These are phyloP conservation scores for Cutaneotrichosporon cyanovorans DNA, from an alignment of 1,284 basidiomycete genomes.

Conservation along the genomic window DNA sequence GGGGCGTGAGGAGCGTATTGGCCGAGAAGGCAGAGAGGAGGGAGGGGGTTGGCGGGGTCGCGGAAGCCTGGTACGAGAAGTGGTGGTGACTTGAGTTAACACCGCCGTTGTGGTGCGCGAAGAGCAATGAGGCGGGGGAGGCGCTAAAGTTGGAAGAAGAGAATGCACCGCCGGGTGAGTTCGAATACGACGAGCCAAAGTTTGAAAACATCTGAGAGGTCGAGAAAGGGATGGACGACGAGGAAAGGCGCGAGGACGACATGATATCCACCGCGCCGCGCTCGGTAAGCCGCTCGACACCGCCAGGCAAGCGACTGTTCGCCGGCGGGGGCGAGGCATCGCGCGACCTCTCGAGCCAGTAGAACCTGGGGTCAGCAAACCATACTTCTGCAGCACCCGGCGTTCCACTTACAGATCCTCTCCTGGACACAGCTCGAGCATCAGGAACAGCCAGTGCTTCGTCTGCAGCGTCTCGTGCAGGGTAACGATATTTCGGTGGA, in stretches of 20 bases:
- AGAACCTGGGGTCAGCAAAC: conserved; percentile 53
- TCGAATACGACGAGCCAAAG: conserved; percentile 31
- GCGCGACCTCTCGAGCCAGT: conserved; percentile 89
- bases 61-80: conserved; percentile 20
- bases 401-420: conserved; percentile 56
- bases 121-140: conserved; percentile 37
- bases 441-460: conserved; percentile 65
- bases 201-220: conserved; percentile 38
- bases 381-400: too few species aligned
- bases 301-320: conserved; percentile 47
- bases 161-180: conserved; percentile 20
- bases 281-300: neutral
- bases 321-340: conserved; percentile 63
- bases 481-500: conserved; percentile 91
- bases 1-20: conserved; percentile 71
- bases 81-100: conserved; percentile 1
- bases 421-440: conserved; percentile 89
- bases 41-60: conserved; percentile 88
- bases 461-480: conserved; percentile 84
- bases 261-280: conserved; percentile 22
- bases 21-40: conserved; percentile 82
- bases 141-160: conserved; percentile 12
- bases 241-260: conserved; percentile 44
- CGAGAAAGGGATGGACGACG: conserved; percentile 44
- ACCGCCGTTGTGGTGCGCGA: conserved; percentile 37